Evolutionary conservation across 139 green algal species (phyloP).

Genomic region (Chlorella sp.): DNA sequence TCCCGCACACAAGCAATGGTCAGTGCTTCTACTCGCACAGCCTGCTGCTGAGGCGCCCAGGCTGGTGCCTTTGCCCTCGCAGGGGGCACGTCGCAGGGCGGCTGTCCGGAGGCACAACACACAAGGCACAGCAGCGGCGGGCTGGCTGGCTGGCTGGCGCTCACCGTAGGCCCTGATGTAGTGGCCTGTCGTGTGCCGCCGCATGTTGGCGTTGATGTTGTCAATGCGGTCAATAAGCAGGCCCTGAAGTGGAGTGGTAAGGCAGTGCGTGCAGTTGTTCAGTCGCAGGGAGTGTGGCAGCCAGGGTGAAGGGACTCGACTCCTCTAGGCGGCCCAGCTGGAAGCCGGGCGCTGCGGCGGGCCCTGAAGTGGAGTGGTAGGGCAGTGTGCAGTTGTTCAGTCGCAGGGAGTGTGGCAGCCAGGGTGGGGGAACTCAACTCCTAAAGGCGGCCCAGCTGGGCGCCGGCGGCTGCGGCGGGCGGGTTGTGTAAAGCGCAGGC

Average conservation of each 20-base stretch:
- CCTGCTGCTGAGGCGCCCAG: no score
- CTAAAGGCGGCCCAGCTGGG: not conserved
- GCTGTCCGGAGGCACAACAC: no score
- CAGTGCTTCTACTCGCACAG: no score
- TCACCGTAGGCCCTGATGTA: constrained; percentile 9
- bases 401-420: not conserved
- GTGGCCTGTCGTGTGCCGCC: not conserved
- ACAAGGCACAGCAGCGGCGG: no score
- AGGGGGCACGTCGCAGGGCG: no score
- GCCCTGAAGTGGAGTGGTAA: not conserved
- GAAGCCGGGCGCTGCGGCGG: no score
- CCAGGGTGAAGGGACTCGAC: not conserved
- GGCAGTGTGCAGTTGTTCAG: no score
- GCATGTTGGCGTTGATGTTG: not conserved
- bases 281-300: not conserved
- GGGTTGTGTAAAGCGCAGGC: not conserved
- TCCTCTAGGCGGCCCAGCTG: not conserved
- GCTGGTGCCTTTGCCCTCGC: no score
- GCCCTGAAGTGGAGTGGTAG: not conserved
- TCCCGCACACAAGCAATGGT: no score
- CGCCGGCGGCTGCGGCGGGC: no score
- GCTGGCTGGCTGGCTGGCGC: not conserved
- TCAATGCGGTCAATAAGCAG: constrained; percentile 24
- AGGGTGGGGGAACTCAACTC: not conserved
- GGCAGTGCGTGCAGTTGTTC: no score